Evolutionary conservation across 495 filamentous ascomycete genomes (phyloP), one percentile per base, ranked within the genome.

Genomic region (Xylaria sp.): DNA sequence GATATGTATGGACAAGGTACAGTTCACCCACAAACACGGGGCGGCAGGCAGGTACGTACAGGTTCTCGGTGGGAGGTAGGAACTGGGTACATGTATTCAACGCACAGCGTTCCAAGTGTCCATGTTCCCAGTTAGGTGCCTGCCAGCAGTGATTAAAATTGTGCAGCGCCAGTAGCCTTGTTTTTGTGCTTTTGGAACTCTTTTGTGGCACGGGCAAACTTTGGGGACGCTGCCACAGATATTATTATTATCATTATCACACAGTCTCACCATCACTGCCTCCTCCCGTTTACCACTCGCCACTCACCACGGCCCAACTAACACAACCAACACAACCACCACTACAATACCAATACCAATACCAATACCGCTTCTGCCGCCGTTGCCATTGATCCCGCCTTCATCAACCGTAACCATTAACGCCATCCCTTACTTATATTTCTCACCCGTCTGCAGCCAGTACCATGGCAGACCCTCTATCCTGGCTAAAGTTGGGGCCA

Each of bases 381-480:
- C 12, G 15, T 17, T 5, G 26, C 52, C 52, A 29, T 31, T 17
- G 17, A 7, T 17, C 17, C 57, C 57, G 37, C 19, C 31, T 14
- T 59, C 31, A 21, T 33, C 9, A n/a, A 8, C 33, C 64, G 31
- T n/a, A 14, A 24, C 26, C 53, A 37, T 24, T 15, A 19, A n/a
- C 29, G 14, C 52, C 17, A 35, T 12, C 65, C 31, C 15, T 35
- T n/a, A n/a, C 15, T 35, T n/a, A n/a, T 21, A 29, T 2, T 11
- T 44, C 26, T 11, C 11, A 11, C 26, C 9, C 6, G 11, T 15
- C 17, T n/a, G 24, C 26, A 44, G 12, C 15, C 31, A 0, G 0
- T 11, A 37, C 17, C 58, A 82, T 82, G 80, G 21, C 78, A 6
- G 80, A 81, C 26, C 61, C 68, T 55, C 72, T 76, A n/a, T 46